Conservation (phyloP, 2,329 filamentous ascomycete species). For the Fusarium devonianum region DNA sequence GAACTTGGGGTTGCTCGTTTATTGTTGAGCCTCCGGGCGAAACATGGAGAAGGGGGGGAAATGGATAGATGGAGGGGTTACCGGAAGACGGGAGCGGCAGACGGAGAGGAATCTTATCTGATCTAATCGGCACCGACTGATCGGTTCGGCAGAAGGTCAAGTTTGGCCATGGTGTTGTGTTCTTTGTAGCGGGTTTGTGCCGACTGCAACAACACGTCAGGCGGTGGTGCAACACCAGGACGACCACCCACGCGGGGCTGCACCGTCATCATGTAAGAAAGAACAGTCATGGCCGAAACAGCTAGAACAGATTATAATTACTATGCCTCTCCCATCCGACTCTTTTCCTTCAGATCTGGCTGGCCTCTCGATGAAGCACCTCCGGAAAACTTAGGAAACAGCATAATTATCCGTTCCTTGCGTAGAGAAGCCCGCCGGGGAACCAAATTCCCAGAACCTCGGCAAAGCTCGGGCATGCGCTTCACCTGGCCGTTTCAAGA, state of each 20-base stretch:
- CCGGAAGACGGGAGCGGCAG: constrained; percentile 12
- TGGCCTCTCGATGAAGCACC: constrained; percentile 18
- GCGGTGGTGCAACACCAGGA: too few species aligned
- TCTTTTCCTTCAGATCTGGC: too few species aligned
- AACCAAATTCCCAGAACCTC: constrained; percentile 19
- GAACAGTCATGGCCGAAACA: too few species aligned
- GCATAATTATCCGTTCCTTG: too few species aligned
- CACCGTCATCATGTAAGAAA: too few species aligned
- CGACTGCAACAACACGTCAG: constrained; percentile 6
- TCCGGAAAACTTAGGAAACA: too few species aligned
- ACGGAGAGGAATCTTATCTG: constrained; percentile 2
- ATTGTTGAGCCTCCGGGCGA: background rate
- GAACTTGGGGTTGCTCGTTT: too few species aligned
- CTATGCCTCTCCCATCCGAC: too few species aligned
- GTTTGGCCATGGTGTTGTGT: background rate
- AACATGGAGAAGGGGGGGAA: constrained; percentile 27
- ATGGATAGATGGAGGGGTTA: constrained; percentile 10
- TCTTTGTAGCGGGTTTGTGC: too few species aligned
- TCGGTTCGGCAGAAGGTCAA: constrained; percentile 4
- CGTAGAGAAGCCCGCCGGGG: too few species aligned
- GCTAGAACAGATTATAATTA: too few species aligned
- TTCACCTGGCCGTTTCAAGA: constrained; percentile 26
- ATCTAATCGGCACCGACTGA: constrained; percentile 16
- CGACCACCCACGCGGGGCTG: too few species aligned
- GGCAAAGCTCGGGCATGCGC: constrained; percentile 33